Conservation (phyloP, 495 filamentous ascomycete genomes). For the Echria macrotheca region DNA sequence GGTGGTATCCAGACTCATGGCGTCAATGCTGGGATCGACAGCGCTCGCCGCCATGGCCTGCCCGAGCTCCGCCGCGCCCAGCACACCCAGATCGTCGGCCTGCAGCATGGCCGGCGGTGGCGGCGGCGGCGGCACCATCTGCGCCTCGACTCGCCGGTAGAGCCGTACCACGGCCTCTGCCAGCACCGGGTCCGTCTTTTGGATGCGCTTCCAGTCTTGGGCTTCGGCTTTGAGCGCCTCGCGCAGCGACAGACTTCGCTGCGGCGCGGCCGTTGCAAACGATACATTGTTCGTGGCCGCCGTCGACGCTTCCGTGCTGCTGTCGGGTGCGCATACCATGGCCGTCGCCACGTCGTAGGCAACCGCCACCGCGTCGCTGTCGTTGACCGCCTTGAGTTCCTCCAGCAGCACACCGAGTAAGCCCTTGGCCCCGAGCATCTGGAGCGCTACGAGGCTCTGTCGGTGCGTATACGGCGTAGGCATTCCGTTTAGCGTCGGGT, state of each 20-base stretch:
- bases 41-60: slow-evolving; percentile 28
- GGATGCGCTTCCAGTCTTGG: slow-evolving; percentile 55
- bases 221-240: slow-evolving; percentile 63
- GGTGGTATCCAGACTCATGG: slow-evolving; percentile 25
- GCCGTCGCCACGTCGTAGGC: slow-evolving; percentile 70
- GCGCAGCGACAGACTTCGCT: slow-evolving; percentile 47
- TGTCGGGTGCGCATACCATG: slow-evolving; percentile 67
- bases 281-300: slow-evolving; percentile 16
- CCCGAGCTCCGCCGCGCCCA: slow-evolving; percentile 23
- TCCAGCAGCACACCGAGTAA: slow-evolving; percentile 60
- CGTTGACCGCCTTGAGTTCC: slow-evolving; percentile 54
- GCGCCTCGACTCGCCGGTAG: slow-evolving; percentile 66
- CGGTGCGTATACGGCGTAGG: slow-evolving; percentile 77
- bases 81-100: slow-evolving; percentile 17
- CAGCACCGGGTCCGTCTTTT: slow-evolving; percentile 53
- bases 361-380: slow-evolving; percentile 50
- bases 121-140: slow-evolving; percentile 33
- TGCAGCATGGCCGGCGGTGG: slow-evolving; percentile 22
- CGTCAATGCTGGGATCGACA: slow-evolving; percentile 17
- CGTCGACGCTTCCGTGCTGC: slow-evolving; percentile 41
- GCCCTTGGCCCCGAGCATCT: slow-evolving; percentile 63
- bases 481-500: slow-evolving; percentile 56
- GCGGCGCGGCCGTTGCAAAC: slow-evolving; percentile 20
- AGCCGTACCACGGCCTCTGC: slow-evolving; percentile 74
- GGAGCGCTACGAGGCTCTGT: slow-evolving; percentile 59